Conservation (phyloP, 208 protist genomes). For the Trypanosoma vivax region DNA sequence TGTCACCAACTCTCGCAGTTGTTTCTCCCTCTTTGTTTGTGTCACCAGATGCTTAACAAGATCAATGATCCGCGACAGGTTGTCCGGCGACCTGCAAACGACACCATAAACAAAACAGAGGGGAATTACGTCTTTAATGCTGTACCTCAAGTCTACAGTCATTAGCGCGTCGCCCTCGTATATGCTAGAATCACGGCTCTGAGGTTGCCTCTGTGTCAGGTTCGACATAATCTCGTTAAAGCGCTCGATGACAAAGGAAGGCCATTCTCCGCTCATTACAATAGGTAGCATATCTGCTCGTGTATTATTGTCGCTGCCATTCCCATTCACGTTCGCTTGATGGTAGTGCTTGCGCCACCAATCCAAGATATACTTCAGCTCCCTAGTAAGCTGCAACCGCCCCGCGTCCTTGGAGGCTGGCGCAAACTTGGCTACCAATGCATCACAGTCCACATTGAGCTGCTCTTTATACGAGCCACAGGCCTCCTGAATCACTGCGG, state of each 20-base stretch:
- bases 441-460: conserved; percentile 12
- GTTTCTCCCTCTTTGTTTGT: conserved; percentile 12
- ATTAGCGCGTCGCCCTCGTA: too few relatives aligned
- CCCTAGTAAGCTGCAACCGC: not conserved
- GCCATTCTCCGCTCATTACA: conserved; percentile 4
- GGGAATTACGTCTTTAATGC: too few relatives aligned
- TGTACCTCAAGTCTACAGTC: too few relatives aligned
- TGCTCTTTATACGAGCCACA: not conserved
- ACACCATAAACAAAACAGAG: too few relatives aligned
- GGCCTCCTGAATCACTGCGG: conserved; percentile 5
- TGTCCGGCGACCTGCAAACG: not conserved
- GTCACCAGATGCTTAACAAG: conserved; percentile 7
- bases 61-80: conserved; percentile 4
- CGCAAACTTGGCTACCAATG: conserved; percentile 1
- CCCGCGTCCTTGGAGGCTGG: not conserved
- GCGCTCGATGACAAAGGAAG: conserved; percentile 5
- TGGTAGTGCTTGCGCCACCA: not conserved
- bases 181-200: too few relatives aligned
- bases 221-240: not conserved
- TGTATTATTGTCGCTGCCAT: not conserved
- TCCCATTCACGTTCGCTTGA: not conserved
- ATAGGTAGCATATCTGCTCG: conserved; percentile 3
- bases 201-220: too few relatives aligned
- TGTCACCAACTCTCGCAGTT: conserved; percentile 6
- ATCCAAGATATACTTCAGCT: conserved; percentile 13